Evolutionary conservation across 306 rosid species (phyloP), one percentile per base, ranked within the genome.

Genomic region (Canavalia gladiata): DNA sequence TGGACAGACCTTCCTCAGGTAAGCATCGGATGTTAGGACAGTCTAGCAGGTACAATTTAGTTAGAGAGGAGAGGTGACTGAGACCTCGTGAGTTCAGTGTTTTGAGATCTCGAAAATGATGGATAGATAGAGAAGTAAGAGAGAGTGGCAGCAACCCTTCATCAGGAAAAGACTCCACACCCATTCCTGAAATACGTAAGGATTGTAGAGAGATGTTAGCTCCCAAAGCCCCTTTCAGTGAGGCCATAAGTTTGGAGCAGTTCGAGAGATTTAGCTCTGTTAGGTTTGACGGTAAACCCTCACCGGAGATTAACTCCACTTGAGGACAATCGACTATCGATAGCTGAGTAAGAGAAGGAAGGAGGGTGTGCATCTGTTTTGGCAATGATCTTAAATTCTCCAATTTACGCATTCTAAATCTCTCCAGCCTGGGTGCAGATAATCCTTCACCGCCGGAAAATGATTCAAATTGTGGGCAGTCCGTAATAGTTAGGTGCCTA

Each of bases 131-230:
- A 8, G 0, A 0, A 5, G 7, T 1, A 13, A 86, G 82, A 51
- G 51, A 52, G 7, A 52, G 1, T 7, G 86, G 86, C 7, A 82
- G 73, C 8, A 75, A 18, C 11, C 56, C 49, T 25, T 42, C 59
- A 25, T 68, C 76, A 6, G 82, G 89, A 35, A 82, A 64, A 8
- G 68, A 74, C 43, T 68, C 74, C 47, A 43, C 70, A 2, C 63
- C 37, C 41, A 11, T 69, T 28, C 6, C 2, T 1, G 0, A 4
- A 57, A 77, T 1, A 0, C 0, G 0, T 7, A 2, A 49, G 42
- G 25, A 0, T 2, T 12, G 0, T 12, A 37, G 34, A 78, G 69
- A 28, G 9, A 12, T n/a, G 13, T 8, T 11, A 1, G 30, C 3
- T n/a, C n/a, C 46, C 47, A 78, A 41, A 54, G 33, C 43, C 66